Conservation (phyloP, 371 early-diverging fungal species). For the Mortierella sp. region DNA sequence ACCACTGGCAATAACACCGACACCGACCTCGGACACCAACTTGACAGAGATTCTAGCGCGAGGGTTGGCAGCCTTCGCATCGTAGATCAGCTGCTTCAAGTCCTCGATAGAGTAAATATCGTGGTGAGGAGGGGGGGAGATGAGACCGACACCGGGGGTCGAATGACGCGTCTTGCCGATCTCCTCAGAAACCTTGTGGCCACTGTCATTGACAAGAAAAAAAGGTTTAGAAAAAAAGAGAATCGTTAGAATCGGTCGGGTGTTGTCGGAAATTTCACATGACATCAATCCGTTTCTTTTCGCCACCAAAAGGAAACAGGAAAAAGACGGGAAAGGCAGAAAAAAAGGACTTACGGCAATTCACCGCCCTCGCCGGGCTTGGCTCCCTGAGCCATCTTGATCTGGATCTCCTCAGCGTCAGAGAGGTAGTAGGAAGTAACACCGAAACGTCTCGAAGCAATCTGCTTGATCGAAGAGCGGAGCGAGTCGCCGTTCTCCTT, state of each 20-base stretch:
- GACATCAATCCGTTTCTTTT: neutral
- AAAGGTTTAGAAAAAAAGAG: neutral
- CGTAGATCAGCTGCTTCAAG: conserved; percentile 97
- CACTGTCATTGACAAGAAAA: conserved; percentile 54
- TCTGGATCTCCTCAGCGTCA: conserved; percentile 96
- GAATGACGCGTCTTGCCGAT: conserved; percentile 96
- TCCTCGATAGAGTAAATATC: conserved; percentile 99
- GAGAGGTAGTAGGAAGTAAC: conserved; percentile 95
- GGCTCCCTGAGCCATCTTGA: conserved; percentile 99
- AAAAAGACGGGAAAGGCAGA: neutral
- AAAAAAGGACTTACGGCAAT: conserved; percentile 59
- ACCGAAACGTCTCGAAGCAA: conserved; percentile 98
- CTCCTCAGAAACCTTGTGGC: conserved; percentile 90
- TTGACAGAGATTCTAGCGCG: conserved; percentile 95
- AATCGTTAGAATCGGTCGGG: conserved; percentile 62
- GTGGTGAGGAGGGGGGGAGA: conserved; percentile 98
- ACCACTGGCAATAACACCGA: conserved; percentile 96
- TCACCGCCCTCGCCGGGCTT: conserved; percentile 98
- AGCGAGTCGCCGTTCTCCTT: conserved; percentile 81
- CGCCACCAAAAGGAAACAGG: conserved; percentile 1
- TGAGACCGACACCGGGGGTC: conserved; percentile 95
- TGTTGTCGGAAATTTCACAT: conserved; percentile 31
- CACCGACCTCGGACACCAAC: conserved; percentile 96
- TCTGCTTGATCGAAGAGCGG: conserved; percentile 98
- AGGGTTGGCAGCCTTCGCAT: conserved; percentile 95